These are phyloP conservation scores for Martensiomyces pterosporus DNA, from an alignment of 192 early-diverging fungal genomes.

Conservation along the genomic window DNA sequence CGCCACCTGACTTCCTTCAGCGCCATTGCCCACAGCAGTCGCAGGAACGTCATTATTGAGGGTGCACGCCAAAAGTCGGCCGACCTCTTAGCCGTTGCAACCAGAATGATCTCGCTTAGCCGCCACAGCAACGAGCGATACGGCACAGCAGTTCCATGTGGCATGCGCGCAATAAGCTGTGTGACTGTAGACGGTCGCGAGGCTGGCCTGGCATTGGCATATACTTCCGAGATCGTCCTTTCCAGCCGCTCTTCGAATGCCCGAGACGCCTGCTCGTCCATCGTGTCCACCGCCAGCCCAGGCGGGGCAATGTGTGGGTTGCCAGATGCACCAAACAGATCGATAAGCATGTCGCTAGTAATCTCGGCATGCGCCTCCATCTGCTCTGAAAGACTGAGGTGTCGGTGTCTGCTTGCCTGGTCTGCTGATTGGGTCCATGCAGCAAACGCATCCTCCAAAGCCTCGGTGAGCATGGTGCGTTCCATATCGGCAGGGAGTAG, in stretches of 20 bases:
- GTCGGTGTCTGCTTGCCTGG: slow-evolving; percentile 22
- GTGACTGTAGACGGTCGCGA: slow-evolving; percentile 11
- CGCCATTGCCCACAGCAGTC: slow-evolving; percentile 64
- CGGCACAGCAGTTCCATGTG: slow-evolving; percentile 38
- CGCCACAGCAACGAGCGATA: slow-evolving; percentile 45
- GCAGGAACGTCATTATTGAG: slow-evolving; percentile 60
- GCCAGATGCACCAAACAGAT: slow-evolving; percentile 30
- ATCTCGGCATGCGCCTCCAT: slow-evolving; percentile 41
- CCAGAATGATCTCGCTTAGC: slow-evolving; percentile 39
- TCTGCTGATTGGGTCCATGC: slow-evolving; percentile 35
- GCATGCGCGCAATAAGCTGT: slow-evolving; percentile 38
- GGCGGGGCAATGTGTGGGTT: slow-evolving; percentile 18
- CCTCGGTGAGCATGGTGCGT: slow-evolving; percentile 44
- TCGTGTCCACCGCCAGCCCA: slow-evolving; percentile 7
- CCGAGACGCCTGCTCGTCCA: slow-evolving; percentile 4
- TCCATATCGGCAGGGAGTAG: slow-evolving; percentile 42
- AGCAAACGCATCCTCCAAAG: slow-evolving; percentile 44
- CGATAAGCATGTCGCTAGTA: slow-evolving; percentile 44
- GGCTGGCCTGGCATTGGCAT: neutral
- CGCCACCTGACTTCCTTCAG: slow-evolving; percentile 57
- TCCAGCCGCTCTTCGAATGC: slow-evolving; percentile 9
- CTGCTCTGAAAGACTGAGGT: slow-evolving; percentile 33
- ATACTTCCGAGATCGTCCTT: slow-evolving; percentile 21
- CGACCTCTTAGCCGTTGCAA: slow-evolving; percentile 34
- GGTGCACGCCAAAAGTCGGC: slow-evolving; percentile 50